Conservation (phyloP, 495 filamentous ascomycete species). For the Daldinia bambusicola region DNA sequence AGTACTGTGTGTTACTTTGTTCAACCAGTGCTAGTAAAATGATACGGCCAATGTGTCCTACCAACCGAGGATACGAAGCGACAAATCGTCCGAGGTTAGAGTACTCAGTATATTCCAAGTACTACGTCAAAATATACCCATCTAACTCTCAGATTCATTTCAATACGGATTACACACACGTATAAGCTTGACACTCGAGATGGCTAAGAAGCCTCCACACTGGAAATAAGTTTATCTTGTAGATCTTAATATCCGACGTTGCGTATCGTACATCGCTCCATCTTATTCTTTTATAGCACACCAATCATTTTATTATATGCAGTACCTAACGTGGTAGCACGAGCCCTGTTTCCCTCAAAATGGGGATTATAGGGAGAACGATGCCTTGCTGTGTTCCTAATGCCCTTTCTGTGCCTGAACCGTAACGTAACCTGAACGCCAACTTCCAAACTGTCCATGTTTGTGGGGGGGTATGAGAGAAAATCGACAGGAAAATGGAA, state of each 20-base stretch:
- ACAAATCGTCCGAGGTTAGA: neutral
- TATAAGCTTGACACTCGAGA: too few species aligned
- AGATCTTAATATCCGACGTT: too few species aligned
- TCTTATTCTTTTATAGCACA: neutral
- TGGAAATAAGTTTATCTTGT: too few species aligned
- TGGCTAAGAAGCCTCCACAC: too few species aligned
- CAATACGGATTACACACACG: too few species aligned
- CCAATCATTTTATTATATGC: constrained; percentile 7
- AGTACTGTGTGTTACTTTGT: neutral
- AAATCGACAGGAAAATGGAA: constrained; percentile 19
- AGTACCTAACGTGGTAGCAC: neutral
- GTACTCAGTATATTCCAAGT: neutral
- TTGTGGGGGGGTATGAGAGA: constrained; percentile 30
- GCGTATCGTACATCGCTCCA: too few species aligned
- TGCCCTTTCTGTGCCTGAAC: constrained; percentile 29
- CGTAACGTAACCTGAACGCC: constrained; percentile 40
- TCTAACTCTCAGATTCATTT: too few species aligned
- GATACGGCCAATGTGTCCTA: neutral
- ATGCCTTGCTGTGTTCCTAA: constrained; percentile 22
- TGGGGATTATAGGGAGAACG: neutral
- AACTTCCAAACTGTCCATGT: constrained; percentile 20
- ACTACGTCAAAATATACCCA: neutral
- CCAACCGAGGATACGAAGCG: neutral
- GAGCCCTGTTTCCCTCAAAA: constrained; percentile 8
- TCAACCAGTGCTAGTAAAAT: neutral